Percentiles rank a stretch among this genome's conserved stretches.
Conservation (phyloP, 352 stramenopile genomes). For the Globisporangium apiculatum region DNA sequence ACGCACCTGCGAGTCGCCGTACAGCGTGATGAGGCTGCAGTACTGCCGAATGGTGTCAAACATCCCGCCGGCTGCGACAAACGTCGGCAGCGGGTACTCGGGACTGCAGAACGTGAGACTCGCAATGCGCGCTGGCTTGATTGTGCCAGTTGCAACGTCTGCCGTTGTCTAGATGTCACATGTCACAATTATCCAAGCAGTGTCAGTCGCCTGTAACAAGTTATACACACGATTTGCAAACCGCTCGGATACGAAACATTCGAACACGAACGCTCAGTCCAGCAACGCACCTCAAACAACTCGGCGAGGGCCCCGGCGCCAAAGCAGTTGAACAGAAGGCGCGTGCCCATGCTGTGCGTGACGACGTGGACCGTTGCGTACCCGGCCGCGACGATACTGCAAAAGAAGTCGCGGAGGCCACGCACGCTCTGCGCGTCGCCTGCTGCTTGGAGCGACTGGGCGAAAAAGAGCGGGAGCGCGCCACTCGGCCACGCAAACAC, state of each 20-base stretch:
- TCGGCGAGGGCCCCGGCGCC: conserved; percentile 9
- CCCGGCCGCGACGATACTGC: conserved; percentile 16
- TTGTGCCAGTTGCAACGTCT: background rate
- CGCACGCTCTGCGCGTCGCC: conserved; percentile 8
- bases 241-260: too few species aligned
- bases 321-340: conserved; percentile 15
- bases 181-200: too few species aligned
- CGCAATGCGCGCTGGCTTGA: conserved; percentile 9
- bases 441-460: conserved; percentile 10
- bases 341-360: conserved; percentile 19
- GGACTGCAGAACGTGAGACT: conserved; percentile 53
- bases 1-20: conserved; percentile 28
- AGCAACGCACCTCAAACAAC: conserved; percentile 7
- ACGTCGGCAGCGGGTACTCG: conserved; percentile 42
- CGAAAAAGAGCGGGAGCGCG: conserved; percentile 13
- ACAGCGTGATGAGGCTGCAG: conserved; percentile 39
- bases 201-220: too few species aligned
- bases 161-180: background rate
- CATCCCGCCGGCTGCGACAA: conserved; percentile 25
- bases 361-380: conserved; percentile 20
- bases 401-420: conserved; percentile 15
- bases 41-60: conserved; percentile 40
- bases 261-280: too few species aligned
- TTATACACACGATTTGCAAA: too few species aligned
- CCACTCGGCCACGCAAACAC: conserved; percentile 20